Conservation (phyloP, 2,329 filamentous ascomycete species). For the Xylaria sp. region DNA sequence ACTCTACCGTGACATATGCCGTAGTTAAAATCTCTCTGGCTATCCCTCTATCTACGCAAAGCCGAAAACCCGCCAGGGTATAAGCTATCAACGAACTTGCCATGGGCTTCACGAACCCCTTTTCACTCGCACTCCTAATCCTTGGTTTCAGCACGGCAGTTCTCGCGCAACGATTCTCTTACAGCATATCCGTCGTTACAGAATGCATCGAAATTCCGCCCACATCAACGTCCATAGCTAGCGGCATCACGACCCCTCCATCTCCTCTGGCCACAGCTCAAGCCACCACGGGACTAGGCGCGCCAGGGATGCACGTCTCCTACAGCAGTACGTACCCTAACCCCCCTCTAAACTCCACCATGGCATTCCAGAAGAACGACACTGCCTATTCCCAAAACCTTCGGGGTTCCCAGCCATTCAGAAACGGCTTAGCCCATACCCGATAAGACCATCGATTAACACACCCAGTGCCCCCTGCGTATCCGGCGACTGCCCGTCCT, state of each 20-base stretch:
- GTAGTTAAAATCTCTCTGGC: not conserved
- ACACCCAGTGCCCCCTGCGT: conserved; percentile 26
- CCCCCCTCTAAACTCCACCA: too few relatives aligned
- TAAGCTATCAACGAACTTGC: not conserved
- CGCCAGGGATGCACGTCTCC: not conserved
- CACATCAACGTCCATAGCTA: too few relatives aligned
- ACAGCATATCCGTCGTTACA: conserved; percentile 17
- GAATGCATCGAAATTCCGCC: conserved; percentile 11
- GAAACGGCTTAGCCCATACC: too few relatives aligned
- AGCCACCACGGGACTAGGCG: not conserved
- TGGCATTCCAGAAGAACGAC: too few relatives aligned
- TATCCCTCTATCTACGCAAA: too few relatives aligned
- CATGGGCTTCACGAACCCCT: conserved; percentile 6
- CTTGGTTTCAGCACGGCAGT: not conserved
- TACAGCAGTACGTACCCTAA: too few relatives aligned
- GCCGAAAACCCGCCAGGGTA: too few relatives aligned
- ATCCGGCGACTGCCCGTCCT: conserved; percentile 20
- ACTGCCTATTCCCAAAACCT: too few relatives aligned
- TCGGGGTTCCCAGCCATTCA: too few relatives aligned
- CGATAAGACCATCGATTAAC: too few relatives aligned
- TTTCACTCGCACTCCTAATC: conserved; percentile 2
- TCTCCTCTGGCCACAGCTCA: too few relatives aligned
- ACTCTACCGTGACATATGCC: not conserved
- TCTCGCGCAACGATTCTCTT: conserved; percentile 14
- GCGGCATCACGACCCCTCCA: not conserved